Evolutionary conservation across 768 basidiomycete genomes (phyloP), one percentile per base, ranked within the genome.

Genomic region (Lactarius quietus): DNA sequence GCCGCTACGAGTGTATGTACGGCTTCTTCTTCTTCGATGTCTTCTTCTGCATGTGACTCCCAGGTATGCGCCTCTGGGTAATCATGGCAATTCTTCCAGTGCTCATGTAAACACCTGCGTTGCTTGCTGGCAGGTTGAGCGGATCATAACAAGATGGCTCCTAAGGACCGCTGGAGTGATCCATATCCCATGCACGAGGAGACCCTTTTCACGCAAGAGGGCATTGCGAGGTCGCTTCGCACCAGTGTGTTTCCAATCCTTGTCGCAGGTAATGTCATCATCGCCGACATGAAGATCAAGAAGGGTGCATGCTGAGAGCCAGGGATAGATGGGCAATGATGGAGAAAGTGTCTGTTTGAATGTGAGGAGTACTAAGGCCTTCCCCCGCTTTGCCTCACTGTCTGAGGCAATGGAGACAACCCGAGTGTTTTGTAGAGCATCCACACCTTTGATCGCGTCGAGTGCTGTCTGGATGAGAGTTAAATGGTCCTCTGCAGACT

Each of bases 181-280:
- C 39, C 39, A 39, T 6, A 17, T 39, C 17, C 39, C 39, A 39
- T 39, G 17, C 6, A 39, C 39, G 1, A 39, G 17, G 33, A 57
- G 20, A 15, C 56, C 62, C 18, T 63, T 63, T n/a, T 63, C 35
- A 2, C 35, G 56, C 7, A 63, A 51, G 9, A 63, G 33, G 1
- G 20, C 2, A 29, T 63, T 63, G 3, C 33, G 28, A 0, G 57
- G 38, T 3, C 33, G 38, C 23, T 63, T 63, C 6, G 39, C 39
- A 14, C 45, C n/a, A 3, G 51, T 10, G 8, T 66, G 60, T 20
- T 66, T 66, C 29, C 39, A 57, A 10, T 66, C 60, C 15, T 57
- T 59, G 35, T 66, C 56, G 1, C 53, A 20, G 1, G 60, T 66
- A 23, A 66, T 36, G 45, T 61, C 64, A 15, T 66, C 64, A 1